Percentiles rank a stretch among this genome's conserved stretches.
Evolutionary conservation across 352 stramenopile species (phyloP).

Genomic region (Phytophthora capsici): DNA sequence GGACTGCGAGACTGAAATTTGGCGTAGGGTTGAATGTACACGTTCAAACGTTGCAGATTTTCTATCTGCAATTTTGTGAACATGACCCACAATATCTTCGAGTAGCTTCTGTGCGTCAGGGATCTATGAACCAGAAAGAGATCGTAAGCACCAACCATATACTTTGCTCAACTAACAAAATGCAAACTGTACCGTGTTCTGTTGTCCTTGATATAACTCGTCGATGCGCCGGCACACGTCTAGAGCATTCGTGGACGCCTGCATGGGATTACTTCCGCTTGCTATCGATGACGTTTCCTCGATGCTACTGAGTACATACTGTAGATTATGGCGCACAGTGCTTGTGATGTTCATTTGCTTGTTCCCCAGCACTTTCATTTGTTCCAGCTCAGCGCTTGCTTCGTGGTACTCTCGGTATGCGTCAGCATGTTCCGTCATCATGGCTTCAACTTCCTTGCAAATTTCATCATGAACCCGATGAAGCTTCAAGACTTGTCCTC

Average conservation of each 20-base stretch:
- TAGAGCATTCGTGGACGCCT: constrained; percentile 75
- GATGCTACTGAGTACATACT: constrained; percentile 71
- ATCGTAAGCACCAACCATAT: background rate
- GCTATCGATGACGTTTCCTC: constrained; percentile 65
- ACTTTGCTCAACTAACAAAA: background rate
- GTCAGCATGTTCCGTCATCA: constrained; percentile 53
- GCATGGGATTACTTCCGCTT: constrained; percentile 71
- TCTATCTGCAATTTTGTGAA: constrained; percentile 60
- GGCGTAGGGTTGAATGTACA: constrained; percentile 68
- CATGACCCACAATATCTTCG: constrained; percentile 59
- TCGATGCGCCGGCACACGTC: constrained; percentile 88
- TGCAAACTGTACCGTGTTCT: constrained; percentile 58
- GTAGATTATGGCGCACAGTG: constrained; percentile 71
- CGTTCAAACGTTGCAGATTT: constrained; percentile 62
- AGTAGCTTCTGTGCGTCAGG: constrained; percentile 70
- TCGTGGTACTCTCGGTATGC: constrained; percentile 51
- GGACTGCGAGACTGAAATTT: constrained; percentile 82
- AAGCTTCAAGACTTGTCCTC: constrained; percentile 65
- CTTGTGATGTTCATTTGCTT: constrained; percentile 65
- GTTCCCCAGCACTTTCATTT: constrained; percentile 56
- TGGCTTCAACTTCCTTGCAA: constrained; percentile 59
- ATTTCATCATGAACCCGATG: constrained; percentile 75
- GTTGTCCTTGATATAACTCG: constrained; percentile 76
- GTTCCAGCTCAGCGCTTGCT: constrained; percentile 50
- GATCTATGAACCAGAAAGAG: constrained; percentile 45